Evolutionary conservation across 1,139 yeast species (phyloP).

Genomic region (Yamadazyma aaseri): DNA sequence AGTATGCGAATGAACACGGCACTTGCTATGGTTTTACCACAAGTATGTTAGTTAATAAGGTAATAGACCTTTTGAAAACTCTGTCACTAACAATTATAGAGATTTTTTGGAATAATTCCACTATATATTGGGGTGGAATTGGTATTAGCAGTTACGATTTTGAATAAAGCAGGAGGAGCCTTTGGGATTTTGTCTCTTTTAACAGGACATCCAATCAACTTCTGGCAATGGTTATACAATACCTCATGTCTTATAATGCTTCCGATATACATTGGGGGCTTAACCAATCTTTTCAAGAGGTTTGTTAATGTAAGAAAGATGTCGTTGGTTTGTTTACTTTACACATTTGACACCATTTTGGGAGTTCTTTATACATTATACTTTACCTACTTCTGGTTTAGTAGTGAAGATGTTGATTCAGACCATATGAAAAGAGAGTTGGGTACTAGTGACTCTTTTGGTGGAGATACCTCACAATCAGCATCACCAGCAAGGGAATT

Average conservation of each 20-base stretch:
- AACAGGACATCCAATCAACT: slow-evolving; percentile 85
- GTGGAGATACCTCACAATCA: slow-evolving; percentile 46
- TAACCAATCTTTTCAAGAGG: slow-evolving; percentile 37
- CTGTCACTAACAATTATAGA: slow-evolving; percentile 23
- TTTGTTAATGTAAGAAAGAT: slow-evolving; percentile 39
- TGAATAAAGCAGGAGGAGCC: slow-evolving; percentile 87
- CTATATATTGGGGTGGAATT: slow-evolving; percentile 86
- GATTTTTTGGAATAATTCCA: slow-evolving; percentile 64
- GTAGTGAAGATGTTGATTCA: slow-evolving; percentile 34
- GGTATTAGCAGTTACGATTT: slow-evolving; percentile 71
- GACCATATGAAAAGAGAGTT: slow-evolving; percentile 7
- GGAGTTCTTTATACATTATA: slow-evolving; percentile 71
- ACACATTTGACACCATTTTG: slow-evolving; percentile 62
- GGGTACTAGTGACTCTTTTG: slow-evolving; percentile 3
- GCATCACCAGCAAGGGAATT: slow-evolving; percentile 74
- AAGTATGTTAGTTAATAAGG: slow-evolving; percentile 9
- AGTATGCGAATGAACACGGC: slow-evolving; percentile 3
- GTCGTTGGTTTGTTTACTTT: slow-evolving; percentile 64
- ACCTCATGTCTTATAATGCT: slow-evolving; percentile 60
- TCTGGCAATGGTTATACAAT: slow-evolving; percentile 83
- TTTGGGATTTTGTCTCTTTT: slow-evolving; percentile 84
- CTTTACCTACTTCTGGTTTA: slow-evolving; percentile 77
- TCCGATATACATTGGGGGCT: slow-evolving; percentile 67
- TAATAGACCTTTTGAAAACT: too few species aligned
- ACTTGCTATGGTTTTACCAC: slow-evolving; percentile 10